Conservation (phyloP, 495 filamentous ascomycete species). For the Talaromyces adpressus region DNA sequence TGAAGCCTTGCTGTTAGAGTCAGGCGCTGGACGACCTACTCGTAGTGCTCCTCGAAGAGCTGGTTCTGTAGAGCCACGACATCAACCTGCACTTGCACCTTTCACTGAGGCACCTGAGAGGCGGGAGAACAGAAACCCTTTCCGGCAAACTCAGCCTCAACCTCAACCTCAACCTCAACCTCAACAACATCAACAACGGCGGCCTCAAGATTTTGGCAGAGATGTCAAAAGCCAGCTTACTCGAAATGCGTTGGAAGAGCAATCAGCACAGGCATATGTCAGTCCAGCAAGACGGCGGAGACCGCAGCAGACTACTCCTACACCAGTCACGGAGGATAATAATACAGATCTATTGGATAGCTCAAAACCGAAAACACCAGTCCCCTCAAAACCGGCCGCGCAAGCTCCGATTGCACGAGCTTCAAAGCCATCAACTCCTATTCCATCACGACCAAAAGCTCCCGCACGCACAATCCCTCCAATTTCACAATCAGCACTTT, state of each 20-base stretch:
- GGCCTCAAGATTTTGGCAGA: slow-evolving; percentile 33
- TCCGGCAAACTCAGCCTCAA: neutral
- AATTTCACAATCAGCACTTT: slow-evolving; percentile 58
- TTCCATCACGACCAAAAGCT: slow-evolving; percentile 42
- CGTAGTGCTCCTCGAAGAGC: slow-evolving; percentile 13
- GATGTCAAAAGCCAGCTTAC: slow-evolving; percentile 58
- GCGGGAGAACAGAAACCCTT: neutral
- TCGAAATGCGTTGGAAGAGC: slow-evolving; percentile 69
- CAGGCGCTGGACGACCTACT: slow-evolving; percentile 41
- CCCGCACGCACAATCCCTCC: slow-evolving; percentile 59
- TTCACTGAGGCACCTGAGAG: neutral
- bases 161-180: slow-evolving; percentile 10
- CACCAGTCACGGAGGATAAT: slow-evolving; percentile 22
- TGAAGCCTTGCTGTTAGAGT: slow-evolving; percentile 87
- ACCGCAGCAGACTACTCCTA: slow-evolving; percentile 22
- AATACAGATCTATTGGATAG: slow-evolving; percentile 54
- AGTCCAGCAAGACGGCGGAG: slow-evolving; percentile 81
- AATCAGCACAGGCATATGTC: slow-evolving; percentile 78
- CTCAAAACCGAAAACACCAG: slow-evolving; percentile 22
- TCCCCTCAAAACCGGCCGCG: slow-evolving; percentile 19
- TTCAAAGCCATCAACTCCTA: slow-evolving; percentile 19
- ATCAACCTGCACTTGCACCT: slow-evolving; percentile 27
- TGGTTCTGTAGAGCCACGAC: slow-evolving; percentile 11
- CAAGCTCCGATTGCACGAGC: slow-evolving; percentile 23
- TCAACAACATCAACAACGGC: slow-evolving; percentile 20